phyloP scores from a whole-genome alignment of 1,139 yeast species.

The Suhomyces wounanorum region DNA sequence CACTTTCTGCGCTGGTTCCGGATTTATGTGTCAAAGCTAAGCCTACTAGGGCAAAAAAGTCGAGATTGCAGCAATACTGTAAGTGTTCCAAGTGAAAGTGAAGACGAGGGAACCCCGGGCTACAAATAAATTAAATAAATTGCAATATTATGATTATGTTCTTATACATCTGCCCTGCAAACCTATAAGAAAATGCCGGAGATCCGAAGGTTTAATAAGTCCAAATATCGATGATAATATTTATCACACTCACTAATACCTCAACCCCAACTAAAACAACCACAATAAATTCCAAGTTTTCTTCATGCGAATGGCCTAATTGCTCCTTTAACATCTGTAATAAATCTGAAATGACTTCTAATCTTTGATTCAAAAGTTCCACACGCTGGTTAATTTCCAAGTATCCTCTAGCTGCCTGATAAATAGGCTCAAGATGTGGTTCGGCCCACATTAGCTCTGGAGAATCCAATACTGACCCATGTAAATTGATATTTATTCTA shows the following conservation, averaged over 20 bases:
- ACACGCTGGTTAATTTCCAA: conserved; percentile 93
- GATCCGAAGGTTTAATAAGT: conserved; percentile 23
- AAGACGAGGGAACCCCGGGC: neutral
- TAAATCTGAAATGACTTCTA: conserved; percentile 90
- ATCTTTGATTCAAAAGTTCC: conserved; percentile 80
- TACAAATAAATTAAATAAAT: neutral
- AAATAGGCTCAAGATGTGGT: conserved; percentile 94
- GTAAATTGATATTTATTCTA: conserved; percentile 86
- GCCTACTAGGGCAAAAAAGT: neutral
- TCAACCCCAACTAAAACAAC: conserved; percentile 92
- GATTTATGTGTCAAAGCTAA: neutral
- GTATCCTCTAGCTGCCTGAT: conserved; percentile 94
- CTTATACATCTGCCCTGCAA: conserved; percentile 1
- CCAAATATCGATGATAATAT: conserved; percentile 50
- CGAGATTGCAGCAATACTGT: neutral
- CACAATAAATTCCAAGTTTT: conserved; percentile 88
- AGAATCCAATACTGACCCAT: conserved; percentile 92
- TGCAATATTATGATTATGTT: neutral
- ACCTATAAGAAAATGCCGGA: neutral
- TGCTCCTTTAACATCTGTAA: conserved; percentile 96
- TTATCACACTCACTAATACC: conserved; percentile 83
- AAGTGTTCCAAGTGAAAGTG: neutral
- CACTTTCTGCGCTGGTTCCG: neutral
- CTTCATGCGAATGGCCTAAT: conserved; percentile 88
- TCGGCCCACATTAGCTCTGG: conserved; percentile 99